Evolutionary conservation across 257 asterid species (phyloP), one percentile per base, ranked within the genome.

Genomic region (Fraxinus excelsior): DNA sequence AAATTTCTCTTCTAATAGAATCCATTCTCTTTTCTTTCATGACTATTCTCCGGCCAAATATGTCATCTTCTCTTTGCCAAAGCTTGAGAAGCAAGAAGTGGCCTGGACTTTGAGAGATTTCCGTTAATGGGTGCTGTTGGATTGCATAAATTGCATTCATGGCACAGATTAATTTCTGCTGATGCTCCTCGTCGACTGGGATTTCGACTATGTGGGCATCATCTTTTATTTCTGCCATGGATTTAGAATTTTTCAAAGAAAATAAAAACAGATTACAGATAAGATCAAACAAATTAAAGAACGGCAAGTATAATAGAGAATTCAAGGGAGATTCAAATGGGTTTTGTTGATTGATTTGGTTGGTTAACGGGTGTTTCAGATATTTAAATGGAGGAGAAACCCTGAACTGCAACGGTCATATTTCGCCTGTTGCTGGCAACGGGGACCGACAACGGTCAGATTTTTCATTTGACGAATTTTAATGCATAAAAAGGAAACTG

Each of bases 51-150:
- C 96, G 86, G 74, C 91, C 82, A 68, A 79, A 83, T 60, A 93
- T 84, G 4, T 91, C 88, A 51, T 93, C 99, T 62, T 90, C 96
- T 62, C 97, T 78, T 71, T 96, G 99, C 96, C 93, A 88, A 42
- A 96, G 98, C 88, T 96, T 96, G 82, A 96, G 96, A 58, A 96
- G 99, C 19, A 96, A 85, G 67, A 93, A 89, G 71, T 96, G 98
- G 35, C 98, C 99, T 10, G 98, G 97, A 87, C 97, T 91, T 38
- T 78, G 89, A 10, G 99, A 90, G 80, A 96, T 93, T 79, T 96
- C 99, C 80, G 90, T 87, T 83, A 93, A 53, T 6, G 98, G 99
- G 71, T 96, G 98, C 84, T 89, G 85, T 37, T 84, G 90, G 70
- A 91, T 81, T 6, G 87, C 90, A 78, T 88, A 75, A 67, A 79